phyloP scores from a whole-genome alignment of 148 eudicot species.

The Suaeda aralocaspica region DNA sequence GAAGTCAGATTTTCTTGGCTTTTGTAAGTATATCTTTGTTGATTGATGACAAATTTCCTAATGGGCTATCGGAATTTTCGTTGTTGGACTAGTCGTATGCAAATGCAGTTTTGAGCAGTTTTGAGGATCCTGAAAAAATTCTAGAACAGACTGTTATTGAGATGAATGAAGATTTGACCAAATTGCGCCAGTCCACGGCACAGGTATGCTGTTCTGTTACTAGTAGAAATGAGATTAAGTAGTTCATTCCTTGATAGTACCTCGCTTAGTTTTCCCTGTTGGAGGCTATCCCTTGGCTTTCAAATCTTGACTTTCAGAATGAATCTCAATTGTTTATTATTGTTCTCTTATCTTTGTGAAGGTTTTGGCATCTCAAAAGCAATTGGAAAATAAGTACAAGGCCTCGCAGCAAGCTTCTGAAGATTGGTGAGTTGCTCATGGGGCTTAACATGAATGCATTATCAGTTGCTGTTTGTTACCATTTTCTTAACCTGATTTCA shows the following conservation, averaged over 20 bases:
- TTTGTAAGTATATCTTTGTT: slow-evolving; percentile 8
- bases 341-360: slow-evolving; percentile 33
- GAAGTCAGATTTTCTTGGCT: slow-evolving; percentile 5
- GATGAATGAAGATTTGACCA: slow-evolving; percentile 90
- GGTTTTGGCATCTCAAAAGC: slow-evolving; percentile 98
- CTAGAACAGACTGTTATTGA: slow-evolving; percentile 84
- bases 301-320: not conserved
- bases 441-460: slow-evolving; percentile 13
- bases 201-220: slow-evolving; percentile 51
- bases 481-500: not conserved
- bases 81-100: slow-evolving; percentile 84
- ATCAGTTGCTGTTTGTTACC: slow-evolving; percentile 12
- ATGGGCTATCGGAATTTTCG: slow-evolving; percentile 14
- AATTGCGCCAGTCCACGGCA: slow-evolving; percentile 98
- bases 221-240: too few relatives aligned
- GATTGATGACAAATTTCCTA: slow-evolving; percentile 3
- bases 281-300: not conserved
- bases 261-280: not conserved
- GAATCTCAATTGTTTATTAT: not conserved
- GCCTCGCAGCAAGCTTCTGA: slow-evolving; percentile 89
- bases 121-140: slow-evolving; percentile 98
- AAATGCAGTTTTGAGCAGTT: slow-evolving; percentile 72
- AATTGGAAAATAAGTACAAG: slow-evolving; percentile 79
- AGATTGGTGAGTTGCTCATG: slow-evolving; percentile 60
- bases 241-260: not conserved